phyloP scores from a whole-genome alignment of 192 early-diverging fungal genomes.

The Coemansia sp. region DNA sequence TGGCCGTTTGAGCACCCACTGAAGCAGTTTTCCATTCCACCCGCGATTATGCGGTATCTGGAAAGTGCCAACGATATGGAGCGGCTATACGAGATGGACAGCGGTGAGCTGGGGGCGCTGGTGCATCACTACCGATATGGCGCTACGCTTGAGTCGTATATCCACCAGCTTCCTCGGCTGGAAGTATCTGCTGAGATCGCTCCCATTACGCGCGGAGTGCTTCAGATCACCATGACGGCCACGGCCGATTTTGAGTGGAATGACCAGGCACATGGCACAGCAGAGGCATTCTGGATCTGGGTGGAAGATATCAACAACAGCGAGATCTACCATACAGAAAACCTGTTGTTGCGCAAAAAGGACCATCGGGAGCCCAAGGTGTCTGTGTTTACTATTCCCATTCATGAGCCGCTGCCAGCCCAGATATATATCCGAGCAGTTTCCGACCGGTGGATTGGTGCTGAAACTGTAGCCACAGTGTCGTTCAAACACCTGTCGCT shows the following conservation, averaged over 20 bases:
- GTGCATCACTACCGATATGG: conserved; percentile 82
- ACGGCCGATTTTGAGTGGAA: conserved; percentile 92
- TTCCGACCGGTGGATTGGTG: conserved; percentile 94
- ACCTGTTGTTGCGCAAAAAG: conserved; percentile 74
- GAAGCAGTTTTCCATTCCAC: conserved; percentile 72
- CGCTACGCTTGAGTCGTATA: conserved; percentile 64
- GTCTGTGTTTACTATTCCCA: conserved; percentile 83
- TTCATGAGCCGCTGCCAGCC: conserved; percentile 86
- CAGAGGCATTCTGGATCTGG: conserved; percentile 96
- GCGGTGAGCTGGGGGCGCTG: conserved; percentile 81
- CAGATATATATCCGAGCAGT: conserved; percentile 92
- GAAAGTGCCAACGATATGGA: conserved; percentile 52
- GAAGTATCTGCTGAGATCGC: conserved; percentile 76
- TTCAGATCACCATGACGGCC: conserved; percentile 77
- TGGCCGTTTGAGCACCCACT: conserved; percentile 92
- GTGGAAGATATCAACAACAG: conserved; percentile 87
- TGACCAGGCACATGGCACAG: conserved; percentile 85
- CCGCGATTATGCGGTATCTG: conserved; percentile 71
- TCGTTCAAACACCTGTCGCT: conserved; percentile 92
- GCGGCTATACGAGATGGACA: conserved; percentile 80
- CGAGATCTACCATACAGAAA: conserved; percentile 92
- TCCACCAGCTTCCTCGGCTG: conserved; percentile 83
- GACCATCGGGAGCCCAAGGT: conserved; percentile 66
- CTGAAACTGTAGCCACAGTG: conserved; percentile 79
- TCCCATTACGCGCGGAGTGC: conserved; percentile 91